phyloP scores from a whole-genome alignment of 108 stramenopile species.

The Fragilariopsis cylindrus region DNA sequence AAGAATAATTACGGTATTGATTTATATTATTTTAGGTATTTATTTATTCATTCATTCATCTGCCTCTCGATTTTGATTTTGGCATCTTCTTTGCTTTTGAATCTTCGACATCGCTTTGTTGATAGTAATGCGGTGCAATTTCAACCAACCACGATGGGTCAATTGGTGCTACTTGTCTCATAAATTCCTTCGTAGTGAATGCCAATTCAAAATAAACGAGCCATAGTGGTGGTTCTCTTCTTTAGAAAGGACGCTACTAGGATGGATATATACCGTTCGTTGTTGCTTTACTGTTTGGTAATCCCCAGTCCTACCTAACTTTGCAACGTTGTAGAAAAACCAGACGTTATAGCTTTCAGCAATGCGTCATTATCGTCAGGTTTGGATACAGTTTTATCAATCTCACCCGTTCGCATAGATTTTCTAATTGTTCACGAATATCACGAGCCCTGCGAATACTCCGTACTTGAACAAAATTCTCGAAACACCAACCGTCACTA shows the following conservation, averaged over 20 bases:
- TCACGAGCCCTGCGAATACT: slow-evolving; percentile 95
- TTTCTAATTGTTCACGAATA: slow-evolving; percentile 97
- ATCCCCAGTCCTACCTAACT: slow-evolving; percentile 86
- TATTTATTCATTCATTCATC: background rate
- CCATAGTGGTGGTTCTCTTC: slow-evolving; percentile 93
- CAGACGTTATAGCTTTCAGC: slow-evolving; percentile 92
- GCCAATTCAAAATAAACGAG: slow-evolving; percentile 95
- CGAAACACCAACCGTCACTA: slow-evolving; percentile 97
- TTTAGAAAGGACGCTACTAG: slow-evolving; percentile 90
- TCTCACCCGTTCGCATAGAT: slow-evolving; percentile 97
- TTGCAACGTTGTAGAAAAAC: slow-evolving; percentile 99
- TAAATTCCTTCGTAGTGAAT: slow-evolving; percentile 98
- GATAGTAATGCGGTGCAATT: slow-evolving; percentile 98
- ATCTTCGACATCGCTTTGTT: slow-evolving; percentile 90
- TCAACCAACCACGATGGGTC: slow-evolving; percentile 95
- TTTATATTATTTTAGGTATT: background rate
- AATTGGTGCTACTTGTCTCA: slow-evolving; percentile 96
- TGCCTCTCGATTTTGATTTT: slow-evolving; percentile 7
- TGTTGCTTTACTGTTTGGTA: slow-evolving; percentile 97
- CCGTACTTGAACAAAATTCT: slow-evolving; percentile 96
- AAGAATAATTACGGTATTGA: background rate
- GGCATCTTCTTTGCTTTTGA: slow-evolving; percentile 83
- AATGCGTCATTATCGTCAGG: slow-evolving; percentile 71
- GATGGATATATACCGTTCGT: slow-evolving; percentile 96
- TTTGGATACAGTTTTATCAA: slow-evolving; percentile 75